These are phyloP conservation scores for Skeletonema grethae DNA, from an alignment of 108 stramenopile genomes.

Conservation along the genomic window DNA sequence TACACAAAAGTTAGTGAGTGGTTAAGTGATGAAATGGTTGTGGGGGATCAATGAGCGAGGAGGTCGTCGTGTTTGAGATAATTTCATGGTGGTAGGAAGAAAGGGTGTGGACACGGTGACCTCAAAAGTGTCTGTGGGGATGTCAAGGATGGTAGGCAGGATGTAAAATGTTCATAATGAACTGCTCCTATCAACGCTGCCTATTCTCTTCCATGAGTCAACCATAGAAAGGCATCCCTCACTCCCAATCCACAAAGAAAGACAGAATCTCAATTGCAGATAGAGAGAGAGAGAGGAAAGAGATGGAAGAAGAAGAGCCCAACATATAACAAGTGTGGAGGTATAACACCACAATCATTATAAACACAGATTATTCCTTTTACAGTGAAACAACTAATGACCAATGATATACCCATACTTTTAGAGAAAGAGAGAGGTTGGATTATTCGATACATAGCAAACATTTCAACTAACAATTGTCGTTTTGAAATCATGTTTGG, in stretches of 20 bases:
- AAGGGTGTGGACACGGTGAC: too few species aligned
- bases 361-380: neutral
- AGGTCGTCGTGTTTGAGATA: neutral
- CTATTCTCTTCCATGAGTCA: neutral
- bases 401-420: slow-evolving; percentile 3
- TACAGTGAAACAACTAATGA: slow-evolving; percentile 6
- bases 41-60: neutral
- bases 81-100: neutral
- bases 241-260: neutral
- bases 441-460: neutral
- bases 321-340: neutral
- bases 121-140: too few species aligned
- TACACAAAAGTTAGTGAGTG: neutral
- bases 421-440: slow-evolving; percentile 1
- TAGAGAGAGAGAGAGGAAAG: neutral
- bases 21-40: neutral
- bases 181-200: too few species aligned
- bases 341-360: neutral
- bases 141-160: too few species aligned
- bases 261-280: neutral
- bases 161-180: too few species aligned
- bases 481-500: neutral
- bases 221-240: neutral
- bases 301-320: slow-evolving; percentile 3
- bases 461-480: neutral